Percentiles rank a stretch among this genome's conserved stretches.
phyloP scores from a whole-genome alignment of 2,329 filamentous ascomycete species.

The Fusarium ambrosium region DNA sequence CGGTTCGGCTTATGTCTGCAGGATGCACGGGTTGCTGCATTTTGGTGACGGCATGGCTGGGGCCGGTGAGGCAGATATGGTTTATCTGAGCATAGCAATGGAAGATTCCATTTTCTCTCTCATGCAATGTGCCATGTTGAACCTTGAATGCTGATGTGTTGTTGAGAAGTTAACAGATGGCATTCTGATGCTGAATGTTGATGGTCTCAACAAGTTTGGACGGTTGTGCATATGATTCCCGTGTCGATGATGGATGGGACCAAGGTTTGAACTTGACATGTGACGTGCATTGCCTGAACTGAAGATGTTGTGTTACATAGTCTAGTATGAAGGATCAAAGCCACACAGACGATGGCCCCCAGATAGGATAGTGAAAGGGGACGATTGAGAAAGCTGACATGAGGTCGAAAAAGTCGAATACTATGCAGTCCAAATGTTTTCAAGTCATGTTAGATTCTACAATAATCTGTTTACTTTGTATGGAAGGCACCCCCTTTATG shows the following conservation, averaged over 20 bases:
- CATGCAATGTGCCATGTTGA: slow-evolving; percentile 9
- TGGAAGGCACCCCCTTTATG: background rate
- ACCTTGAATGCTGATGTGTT: background rate
- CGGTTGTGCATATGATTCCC: background rate
- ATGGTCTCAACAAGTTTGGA: background rate
- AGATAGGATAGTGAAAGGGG: slow-evolving; percentile 48
- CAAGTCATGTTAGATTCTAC: background rate
- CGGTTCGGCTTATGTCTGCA: slow-evolving; percentile 32
- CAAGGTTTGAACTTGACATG: background rate
- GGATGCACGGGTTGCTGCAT: slow-evolving; percentile 18
- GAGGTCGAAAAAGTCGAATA: slow-evolving; percentile 51
- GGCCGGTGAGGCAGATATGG: slow-evolving; percentile 43
- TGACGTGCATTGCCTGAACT: slow-evolving; percentile 4
- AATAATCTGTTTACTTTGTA: background rate
- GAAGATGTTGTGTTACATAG: background rate
- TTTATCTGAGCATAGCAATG: slow-evolving; percentile 46
- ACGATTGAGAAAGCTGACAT: background rate
- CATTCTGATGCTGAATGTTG: background rate
- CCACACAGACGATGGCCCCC: slow-evolving; percentile 32
- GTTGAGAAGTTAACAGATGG: background rate
- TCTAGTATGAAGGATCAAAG: background rate
- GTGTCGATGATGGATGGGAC: background rate
- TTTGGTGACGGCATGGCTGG: slow-evolving; percentile 22
- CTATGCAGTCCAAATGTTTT: background rate
- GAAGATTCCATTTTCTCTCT: slow-evolving; percentile 41